Percentiles rank a stretch among this genome's conserved stretches.
These are phyloP conservation scores for Smittium culicis DNA, from an alignment of 371 early-diverging fungal genomes.

Conservation along the genomic window DNA sequence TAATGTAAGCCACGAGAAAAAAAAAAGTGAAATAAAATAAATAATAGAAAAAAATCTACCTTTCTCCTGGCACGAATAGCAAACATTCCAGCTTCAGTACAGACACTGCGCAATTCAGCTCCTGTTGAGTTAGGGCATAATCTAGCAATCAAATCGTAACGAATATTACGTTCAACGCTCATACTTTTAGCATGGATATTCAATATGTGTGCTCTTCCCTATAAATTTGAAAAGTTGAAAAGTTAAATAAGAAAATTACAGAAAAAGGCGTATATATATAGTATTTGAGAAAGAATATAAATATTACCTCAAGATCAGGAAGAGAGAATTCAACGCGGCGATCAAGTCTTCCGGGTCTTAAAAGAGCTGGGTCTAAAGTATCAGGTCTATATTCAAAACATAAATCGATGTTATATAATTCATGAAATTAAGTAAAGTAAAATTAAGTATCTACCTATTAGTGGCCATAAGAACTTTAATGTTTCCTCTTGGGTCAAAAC, in stretches of 20 bases:
- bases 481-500: constrained; percentile 99
- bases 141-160: constrained; percentile 97
- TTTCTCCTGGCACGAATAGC: constrained; percentile 98
- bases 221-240: constrained; percentile 15
- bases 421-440: constrained; percentile 3
- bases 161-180: constrained; percentile 96
- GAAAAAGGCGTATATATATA: too few relatives aligned
- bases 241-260: neutral
- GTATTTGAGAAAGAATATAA: constrained; percentile 28
- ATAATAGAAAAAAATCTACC: constrained; percentile 16
- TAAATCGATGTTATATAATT: constrained; percentile 16
- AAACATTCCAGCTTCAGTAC: constrained; percentile 99
- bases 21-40: constrained; percentile 22
- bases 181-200: constrained; percentile 99
- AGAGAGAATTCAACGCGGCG: constrained; percentile 98
- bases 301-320: constrained; percentile 66
- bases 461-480: constrained; percentile 99
- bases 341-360: constrained; percentile 99
- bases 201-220: constrained; percentile 94
- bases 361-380: constrained; percentile 97
- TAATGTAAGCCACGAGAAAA: constrained; percentile 9
- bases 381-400: constrained; percentile 58
- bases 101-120: constrained; percentile 94
- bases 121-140: constrained; percentile 98
- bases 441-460: constrained; percentile 41